Percentiles rank a stretch among this genome's conserved stretches.
phyloP scores from a whole-genome alignment of 1,284 basidiomycete genomes.

The Erythrobasidium hasegawianum region DNA sequence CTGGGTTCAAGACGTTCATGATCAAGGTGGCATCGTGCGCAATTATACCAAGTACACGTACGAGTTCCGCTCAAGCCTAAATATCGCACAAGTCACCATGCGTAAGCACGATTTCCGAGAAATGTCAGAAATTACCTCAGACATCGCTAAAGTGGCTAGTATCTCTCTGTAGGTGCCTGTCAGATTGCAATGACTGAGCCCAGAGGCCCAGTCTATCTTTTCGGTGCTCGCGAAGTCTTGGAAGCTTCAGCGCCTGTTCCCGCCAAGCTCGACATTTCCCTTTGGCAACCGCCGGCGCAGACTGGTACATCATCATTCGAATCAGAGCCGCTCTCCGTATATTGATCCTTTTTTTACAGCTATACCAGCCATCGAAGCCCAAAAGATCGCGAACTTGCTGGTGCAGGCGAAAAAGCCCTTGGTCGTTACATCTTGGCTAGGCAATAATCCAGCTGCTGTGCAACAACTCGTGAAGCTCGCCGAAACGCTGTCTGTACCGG shows the following conservation, averaged over 20 bases:
- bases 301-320: background rate
- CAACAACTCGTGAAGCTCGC: constrained; percentile 56
- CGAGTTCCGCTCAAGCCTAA: constrained; percentile 58
- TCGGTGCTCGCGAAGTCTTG: too few relatives aligned
- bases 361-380: constrained; percentile 50
- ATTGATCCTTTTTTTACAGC: background rate
- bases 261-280: too few relatives aligned
- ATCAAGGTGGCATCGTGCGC: constrained; percentile 33
- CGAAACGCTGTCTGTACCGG: constrained; percentile 56
- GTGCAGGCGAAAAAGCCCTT: constrained; percentile 57
- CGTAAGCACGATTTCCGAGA: too few relatives aligned
- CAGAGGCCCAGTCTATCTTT: too few relatives aligned
- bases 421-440: constrained; percentile 62
- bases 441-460: constrained; percentile 58
- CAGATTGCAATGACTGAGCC: too few relatives aligned
- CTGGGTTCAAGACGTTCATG: constrained; percentile 56
- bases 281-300: background rate
- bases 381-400: constrained; percentile 58
- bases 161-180: too few relatives aligned
- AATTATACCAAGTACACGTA: constrained; percentile 62
- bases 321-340: too few relatives aligned
- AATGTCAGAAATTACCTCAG: too few relatives aligned
- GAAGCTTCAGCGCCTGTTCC: too few relatives aligned
- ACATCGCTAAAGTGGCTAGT: too few relatives aligned
- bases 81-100: constrained; percentile 50